These are phyloP conservation scores for Uronychia setigera DNA, from an alignment of 73 alveolate species.

Conservation along the genomic window DNA sequence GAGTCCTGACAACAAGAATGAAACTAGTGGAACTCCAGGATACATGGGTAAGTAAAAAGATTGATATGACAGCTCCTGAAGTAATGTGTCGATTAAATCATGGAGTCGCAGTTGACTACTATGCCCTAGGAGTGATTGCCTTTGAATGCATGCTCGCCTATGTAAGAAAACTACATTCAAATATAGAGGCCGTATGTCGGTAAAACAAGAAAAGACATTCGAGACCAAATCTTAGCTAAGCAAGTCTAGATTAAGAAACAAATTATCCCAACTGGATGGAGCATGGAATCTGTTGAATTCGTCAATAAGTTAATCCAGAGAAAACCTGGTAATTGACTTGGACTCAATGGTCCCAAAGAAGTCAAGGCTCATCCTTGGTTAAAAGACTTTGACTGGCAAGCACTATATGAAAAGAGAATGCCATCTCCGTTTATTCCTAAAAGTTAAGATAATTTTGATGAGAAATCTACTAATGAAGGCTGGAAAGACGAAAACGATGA, in stretches of 20 bases:
- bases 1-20: slow-evolving; percentile 49
- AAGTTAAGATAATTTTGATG: slow-evolving; percentile 30
- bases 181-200: slow-evolving; percentile 93
- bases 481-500: slow-evolving; percentile 36
- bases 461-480: slow-evolving; percentile 23
- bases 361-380: slow-evolving; percentile 97
- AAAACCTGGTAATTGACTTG: slow-evolving; percentile 90
- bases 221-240: slow-evolving; percentile 94
- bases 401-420: slow-evolving; percentile 74
- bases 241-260: slow-evolving; percentile 82
- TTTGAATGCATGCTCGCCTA: slow-evolving; percentile 66
- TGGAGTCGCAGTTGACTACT: slow-evolving; percentile 56
- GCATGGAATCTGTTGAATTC: slow-evolving; percentile 89
- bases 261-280: slow-evolving; percentile 95
- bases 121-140: slow-evolving; percentile 41
- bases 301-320: slow-evolving; percentile 74
- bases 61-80: too few species aligned
- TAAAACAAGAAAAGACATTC: slow-evolving; percentile 93
- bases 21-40: slow-evolving; percentile 27
- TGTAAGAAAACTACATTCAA: slow-evolving; percentile 1
- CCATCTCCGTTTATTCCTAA: slow-evolving; percentile 1
- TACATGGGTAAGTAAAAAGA: too few species aligned
- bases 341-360: slow-evolving; percentile 93
- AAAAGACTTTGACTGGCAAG: slow-evolving; percentile 87
- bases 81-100: slow-evolving; percentile 57